Evolutionary conservation across 106 monocot genomes (phyloP).

Genomic region (Phalaenopsis equestris): DNA sequence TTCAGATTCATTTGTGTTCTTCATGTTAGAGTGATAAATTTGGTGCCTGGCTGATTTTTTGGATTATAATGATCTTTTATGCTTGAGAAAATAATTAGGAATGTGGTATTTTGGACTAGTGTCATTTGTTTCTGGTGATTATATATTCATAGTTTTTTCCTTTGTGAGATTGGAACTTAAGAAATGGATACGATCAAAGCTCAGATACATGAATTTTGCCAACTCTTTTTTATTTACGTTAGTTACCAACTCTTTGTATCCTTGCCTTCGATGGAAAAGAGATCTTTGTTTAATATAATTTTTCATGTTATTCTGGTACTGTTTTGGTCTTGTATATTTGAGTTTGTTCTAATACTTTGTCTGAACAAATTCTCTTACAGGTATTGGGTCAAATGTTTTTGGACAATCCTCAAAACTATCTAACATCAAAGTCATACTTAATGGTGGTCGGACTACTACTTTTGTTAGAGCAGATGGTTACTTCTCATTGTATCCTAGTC

Average conservation of each 20-base stretch:
- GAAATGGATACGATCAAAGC: background rate
- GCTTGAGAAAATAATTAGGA: background rate
- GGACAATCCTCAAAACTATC: constrained; percentile 55
- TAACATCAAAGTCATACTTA: constrained; percentile 78
- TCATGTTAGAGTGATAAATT: too few species aligned
- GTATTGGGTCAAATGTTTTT: constrained; percentile 40
- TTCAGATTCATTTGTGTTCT: too few species aligned
- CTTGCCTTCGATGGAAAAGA: background rate
- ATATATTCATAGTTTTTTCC: background rate
- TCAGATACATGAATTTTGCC: background rate
- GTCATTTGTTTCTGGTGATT: background rate
- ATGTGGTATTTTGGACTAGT: background rate
- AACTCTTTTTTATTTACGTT: background rate
- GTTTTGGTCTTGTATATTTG: background rate
- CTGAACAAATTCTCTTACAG: constrained; percentile 11
- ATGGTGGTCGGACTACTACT: constrained; percentile 77
- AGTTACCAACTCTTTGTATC: background rate
- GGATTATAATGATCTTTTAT: background rate
- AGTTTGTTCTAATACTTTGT: constrained; percentile 1
- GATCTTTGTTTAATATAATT: background rate
- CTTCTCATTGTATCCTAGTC: constrained; percentile 95
- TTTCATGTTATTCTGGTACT: background rate
- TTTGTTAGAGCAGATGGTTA: constrained; percentile 81
- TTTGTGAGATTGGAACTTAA: background rate
- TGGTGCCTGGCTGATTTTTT: background rate